phyloP scores from a whole-genome alignment of 352 stramenopile species.

The Globisporangium polare region DNA sequence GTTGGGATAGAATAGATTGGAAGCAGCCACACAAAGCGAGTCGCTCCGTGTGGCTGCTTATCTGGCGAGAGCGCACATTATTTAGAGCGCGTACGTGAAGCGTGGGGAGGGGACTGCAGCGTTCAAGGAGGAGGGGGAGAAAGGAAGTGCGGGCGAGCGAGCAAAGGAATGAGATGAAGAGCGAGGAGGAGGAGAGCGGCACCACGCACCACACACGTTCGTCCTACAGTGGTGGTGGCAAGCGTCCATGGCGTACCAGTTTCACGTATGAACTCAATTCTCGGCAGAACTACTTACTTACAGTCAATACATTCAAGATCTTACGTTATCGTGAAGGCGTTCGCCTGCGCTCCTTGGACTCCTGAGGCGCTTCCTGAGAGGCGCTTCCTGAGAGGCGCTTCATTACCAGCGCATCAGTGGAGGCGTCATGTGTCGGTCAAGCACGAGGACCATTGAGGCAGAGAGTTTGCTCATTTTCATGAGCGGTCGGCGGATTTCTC shows the following conservation, averaged over 20 bases:
- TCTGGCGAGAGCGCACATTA: slow-evolving; percentile 7
- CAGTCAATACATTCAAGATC: background rate
- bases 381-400: background rate
- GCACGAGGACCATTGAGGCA: too few relatives aligned
- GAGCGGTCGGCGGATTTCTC: too few relatives aligned
- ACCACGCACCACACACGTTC: background rate
- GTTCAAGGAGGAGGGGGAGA: background rate
- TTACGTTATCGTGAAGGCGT: background rate
- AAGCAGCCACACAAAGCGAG: background rate
- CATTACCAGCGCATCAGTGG: background rate
- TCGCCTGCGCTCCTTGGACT: background rate
- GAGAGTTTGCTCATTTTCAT: too few relatives aligned
- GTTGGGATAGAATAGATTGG: slow-evolving; percentile 1
- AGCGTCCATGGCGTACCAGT: background rate
- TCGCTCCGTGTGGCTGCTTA: background rate
- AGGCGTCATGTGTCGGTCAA: too few relatives aligned
- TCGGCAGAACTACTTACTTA: background rate
- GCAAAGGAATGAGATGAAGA: background rate
- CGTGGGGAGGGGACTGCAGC: background rate
- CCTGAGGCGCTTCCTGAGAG: too few relatives aligned
- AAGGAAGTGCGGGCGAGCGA: background rate
- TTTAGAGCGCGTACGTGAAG: slow-evolving; percentile 4
- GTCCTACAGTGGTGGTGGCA: background rate
- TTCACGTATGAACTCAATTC: background rate
- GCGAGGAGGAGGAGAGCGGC: background rate